phyloP scores from a whole-genome alignment of 1,139 yeast species.

The Kurtzmaniella natalensis region DNA sequence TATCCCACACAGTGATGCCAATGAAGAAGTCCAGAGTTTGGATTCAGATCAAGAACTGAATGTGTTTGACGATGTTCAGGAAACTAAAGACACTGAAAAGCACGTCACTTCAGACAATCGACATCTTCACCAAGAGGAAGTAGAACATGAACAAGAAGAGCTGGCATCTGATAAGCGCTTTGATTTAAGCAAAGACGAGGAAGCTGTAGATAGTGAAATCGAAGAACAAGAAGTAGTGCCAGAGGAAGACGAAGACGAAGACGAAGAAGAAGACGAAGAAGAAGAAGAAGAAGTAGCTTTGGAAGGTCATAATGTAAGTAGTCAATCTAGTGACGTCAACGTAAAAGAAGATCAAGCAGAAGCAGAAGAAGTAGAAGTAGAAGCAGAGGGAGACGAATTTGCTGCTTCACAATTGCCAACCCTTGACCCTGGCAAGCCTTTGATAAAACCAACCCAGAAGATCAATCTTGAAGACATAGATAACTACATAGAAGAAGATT shows the following conservation, averaged over 20 bases:
- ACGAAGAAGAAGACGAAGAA: no score
- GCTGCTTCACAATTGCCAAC: no score
- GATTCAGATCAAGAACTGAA: no score
- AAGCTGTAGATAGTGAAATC: no score
- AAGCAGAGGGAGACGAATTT: neutral
- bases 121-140: neutral
- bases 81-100: no score
- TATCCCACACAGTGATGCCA: no score
- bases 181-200: no score
- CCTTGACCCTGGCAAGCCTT: constrained; percentile 9
- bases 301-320: no score
- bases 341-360: neutral
- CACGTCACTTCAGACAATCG: no score
- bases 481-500: constrained; percentile 9
- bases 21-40: neutral
- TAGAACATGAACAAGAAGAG: neutral
- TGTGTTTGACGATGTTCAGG: no score
- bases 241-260: neutral
- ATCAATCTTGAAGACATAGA: constrained; percentile 10
- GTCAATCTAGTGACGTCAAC: no score
- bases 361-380: neutral
- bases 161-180: neutral
- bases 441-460: neutral
- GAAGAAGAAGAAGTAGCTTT: no score
- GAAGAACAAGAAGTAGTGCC: neutral